These are phyloP conservation scores for Nematocida parisii DNA, from an alignment of 371 early-diverging fungal species.

Conservation along the genomic window DNA sequence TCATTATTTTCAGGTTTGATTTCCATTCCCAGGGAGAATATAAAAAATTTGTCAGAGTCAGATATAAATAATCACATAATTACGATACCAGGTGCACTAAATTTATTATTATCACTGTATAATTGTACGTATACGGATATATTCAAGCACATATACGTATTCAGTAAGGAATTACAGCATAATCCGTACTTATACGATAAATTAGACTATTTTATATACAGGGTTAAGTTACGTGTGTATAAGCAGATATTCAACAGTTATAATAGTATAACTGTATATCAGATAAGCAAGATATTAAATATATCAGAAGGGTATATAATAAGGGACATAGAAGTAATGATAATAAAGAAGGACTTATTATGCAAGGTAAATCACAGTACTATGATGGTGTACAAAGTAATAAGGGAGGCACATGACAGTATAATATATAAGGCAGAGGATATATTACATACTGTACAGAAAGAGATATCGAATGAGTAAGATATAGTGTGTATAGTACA, in stretches of 20 bases:
- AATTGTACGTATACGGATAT: slow-evolving; percentile 85
- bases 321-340: slow-evolving; percentile 86
- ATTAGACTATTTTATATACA: slow-evolving; percentile 77
- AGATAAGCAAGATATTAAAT: slow-evolving; percentile 92
- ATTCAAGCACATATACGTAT: slow-evolving; percentile 75
- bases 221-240: slow-evolving; percentile 93
- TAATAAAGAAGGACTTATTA: slow-evolving; percentile 87
- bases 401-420: neutral
- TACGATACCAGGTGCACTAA: slow-evolving; percentile 74
- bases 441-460: slow-evolving; percentile 43
- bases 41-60: slow-evolving; percentile 77
- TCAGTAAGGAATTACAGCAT: slow-evolving; percentile 65
- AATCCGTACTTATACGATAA: slow-evolving; percentile 72
- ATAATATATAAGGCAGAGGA: slow-evolving; percentile 34
- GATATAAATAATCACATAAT: slow-evolving; percentile 91
- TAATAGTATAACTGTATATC: slow-evolving; percentile 82
- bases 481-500: no score
- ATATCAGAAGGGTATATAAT: slow-evolving; percentile 75
- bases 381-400: slow-evolving; percentile 54
- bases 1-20: slow-evolving; percentile 82
- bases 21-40: slow-evolving; percentile 80
- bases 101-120: slow-evolving; percentile 80
- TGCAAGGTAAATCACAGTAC: slow-evolving; percentile 81
- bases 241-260: slow-evolving; percentile 93
- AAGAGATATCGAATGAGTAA: slow-evolving; percentile 33